Evolutionary conservation across 257 asterid genomes (phyloP).

Genomic region (Ilex asprella): DNA sequence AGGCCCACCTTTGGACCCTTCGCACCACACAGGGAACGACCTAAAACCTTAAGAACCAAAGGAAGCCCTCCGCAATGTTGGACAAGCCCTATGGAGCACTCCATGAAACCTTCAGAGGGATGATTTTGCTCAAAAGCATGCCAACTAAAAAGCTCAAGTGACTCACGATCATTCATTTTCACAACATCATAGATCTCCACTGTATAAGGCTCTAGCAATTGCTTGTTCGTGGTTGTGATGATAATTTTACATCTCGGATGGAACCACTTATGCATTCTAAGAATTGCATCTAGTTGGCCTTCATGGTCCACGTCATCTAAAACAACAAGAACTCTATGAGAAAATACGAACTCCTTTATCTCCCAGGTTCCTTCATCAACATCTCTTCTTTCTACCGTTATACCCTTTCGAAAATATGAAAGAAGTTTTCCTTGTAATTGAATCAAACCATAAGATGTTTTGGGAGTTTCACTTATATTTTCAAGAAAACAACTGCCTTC

Average conservation of each 20-base stretch:
- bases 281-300: background rate
- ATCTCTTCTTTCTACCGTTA: no score
- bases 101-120: background rate
- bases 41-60: background rate
- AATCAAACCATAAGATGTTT: no score
- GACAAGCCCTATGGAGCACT: background rate
- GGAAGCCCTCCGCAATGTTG: background rate
- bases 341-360: no score
- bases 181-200: background rate
- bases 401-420: no score
- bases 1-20: background rate
- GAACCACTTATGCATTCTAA: background rate
- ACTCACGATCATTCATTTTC: background rate
- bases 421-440: no score
- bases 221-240: background rate
- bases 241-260: background rate
- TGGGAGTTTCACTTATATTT: no score
- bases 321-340: background rate
- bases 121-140: background rate
- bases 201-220: background rate
- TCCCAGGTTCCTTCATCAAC: no score
- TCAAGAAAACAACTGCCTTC: no score
- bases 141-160: background rate
- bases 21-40: background rate
- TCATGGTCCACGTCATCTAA: background rate